A percentile compares a stretch with the other conserved stretches of the same genome.
These are phyloP conservation scores for Dalechampia spathulata DNA, from an alignment of 441 rosid species.

Conservation along the genomic window DNA sequence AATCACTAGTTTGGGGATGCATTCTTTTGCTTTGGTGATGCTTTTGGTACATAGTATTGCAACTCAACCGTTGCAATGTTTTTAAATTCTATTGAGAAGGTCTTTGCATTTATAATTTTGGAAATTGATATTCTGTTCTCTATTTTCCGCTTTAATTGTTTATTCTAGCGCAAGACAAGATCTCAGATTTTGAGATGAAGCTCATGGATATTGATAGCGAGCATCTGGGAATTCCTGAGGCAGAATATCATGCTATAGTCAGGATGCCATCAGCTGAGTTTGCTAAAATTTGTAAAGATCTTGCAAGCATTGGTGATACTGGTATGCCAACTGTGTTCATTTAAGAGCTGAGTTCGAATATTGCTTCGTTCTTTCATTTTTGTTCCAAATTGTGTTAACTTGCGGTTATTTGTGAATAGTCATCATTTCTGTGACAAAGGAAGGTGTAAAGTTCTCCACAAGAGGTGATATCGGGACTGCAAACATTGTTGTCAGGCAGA, in stretches of 20 bases:
- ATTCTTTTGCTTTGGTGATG: background rate
- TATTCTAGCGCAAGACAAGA: constrained; percentile 80
- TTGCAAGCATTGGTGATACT: constrained; percentile 87
- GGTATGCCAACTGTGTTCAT: constrained; percentile 28
- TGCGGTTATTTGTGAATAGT: constrained; percentile 29
- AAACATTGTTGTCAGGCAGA: constrained; percentile 81
- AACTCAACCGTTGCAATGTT: too few species aligned
- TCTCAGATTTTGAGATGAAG: constrained; percentile 94
- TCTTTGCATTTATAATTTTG: background rate
- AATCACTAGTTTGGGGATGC: background rate
- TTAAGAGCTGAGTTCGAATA: background rate
- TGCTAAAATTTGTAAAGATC: constrained; percentile 86
- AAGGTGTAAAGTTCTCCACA: constrained; percentile 90
- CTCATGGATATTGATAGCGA: constrained; percentile 98
- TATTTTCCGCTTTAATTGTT: background rate
- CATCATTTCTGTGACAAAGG: constrained; percentile 87
- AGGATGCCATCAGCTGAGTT: constrained; percentile 88
- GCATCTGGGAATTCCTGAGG: constrained; percentile 97
- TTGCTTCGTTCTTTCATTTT: background rate
- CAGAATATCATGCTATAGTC: constrained; percentile 91
- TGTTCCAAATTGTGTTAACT: background rate
- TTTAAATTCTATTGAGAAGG: background rate
- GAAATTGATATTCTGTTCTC: constrained; percentile 1
- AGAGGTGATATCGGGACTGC: constrained; percentile 97
- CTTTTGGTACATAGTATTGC: background rate